Percentiles rank a stretch among this genome's conserved stretches.
Conservation (phyloP, 495 filamentous ascomycete genomes). For the Cryomyces antarcticus region DNA sequence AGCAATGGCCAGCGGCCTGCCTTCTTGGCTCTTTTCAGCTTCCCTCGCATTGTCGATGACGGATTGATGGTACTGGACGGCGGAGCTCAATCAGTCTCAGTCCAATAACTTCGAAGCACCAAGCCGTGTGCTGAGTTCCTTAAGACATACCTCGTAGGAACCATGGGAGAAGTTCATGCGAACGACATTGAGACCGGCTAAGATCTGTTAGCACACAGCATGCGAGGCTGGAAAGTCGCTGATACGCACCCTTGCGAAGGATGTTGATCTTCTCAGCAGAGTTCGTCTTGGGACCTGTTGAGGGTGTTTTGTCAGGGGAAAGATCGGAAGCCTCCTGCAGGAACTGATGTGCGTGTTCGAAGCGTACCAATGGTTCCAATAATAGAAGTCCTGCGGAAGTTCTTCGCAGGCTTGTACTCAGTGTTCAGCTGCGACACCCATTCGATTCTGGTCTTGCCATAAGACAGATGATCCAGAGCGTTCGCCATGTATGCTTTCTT, state of each 20-base stretch:
- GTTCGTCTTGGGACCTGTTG: constrained; percentile 82
- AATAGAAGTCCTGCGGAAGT: constrained; percentile 91
- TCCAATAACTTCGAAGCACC: no score
- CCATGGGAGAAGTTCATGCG: constrained; percentile 99
- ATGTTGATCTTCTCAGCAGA: constrained; percentile 88
- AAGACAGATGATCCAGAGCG: constrained; percentile 58
- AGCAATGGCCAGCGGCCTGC: constrained; percentile 86
- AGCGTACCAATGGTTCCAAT: constrained; percentile 85
- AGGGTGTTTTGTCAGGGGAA: neutral
- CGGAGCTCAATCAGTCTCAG: neutral
- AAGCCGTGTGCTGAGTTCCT: no score
- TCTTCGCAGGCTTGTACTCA: constrained; percentile 57
- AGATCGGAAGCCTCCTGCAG: neutral
- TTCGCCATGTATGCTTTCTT: constrained; percentile 27
- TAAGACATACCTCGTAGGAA: constrained; percentile 51
- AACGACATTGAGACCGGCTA: constrained; percentile 84
- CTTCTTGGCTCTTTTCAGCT: constrained; percentile 52
- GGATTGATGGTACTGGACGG: constrained; percentile 58
- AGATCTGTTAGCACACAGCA: constrained; percentile 9
- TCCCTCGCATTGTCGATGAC: constrained; percentile 86
- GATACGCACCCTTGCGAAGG: constrained; percentile 44
- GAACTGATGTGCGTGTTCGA: neutral
- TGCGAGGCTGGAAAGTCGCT: neutral
- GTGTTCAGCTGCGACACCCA: constrained; percentile 76
- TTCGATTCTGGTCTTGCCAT: constrained; percentile 66